Evolutionary conservation across 805 yeast species (phyloP).

Genomic region (Pichia membranifaciens): DNA sequence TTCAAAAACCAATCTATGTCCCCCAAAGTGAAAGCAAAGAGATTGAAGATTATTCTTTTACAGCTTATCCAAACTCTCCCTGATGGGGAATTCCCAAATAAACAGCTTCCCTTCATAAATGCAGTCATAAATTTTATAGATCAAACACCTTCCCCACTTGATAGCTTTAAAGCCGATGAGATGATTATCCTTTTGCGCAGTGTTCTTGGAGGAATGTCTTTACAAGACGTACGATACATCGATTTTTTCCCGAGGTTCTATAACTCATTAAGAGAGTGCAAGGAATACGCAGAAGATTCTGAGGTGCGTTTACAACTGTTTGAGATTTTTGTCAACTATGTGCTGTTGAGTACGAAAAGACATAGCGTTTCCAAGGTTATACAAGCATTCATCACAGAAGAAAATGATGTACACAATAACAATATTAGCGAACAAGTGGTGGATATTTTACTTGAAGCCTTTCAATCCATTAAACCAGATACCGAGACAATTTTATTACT

Average conservation of each 20-base stretch:
- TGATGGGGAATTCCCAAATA: conserved; percentile 20
- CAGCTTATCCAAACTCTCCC: conserved; percentile 20
- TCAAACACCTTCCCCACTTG: conserved; percentile 22
- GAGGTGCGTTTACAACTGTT: conserved; percentile 26
- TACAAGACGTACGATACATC: conserved; percentile 24
- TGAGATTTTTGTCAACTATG: conserved; percentile 30
- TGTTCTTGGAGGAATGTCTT: conserved; percentile 25
- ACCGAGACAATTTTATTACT: conserved; percentile 22
- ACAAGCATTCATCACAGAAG: conserved; percentile 27
- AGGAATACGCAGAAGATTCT: conserved; percentile 18
- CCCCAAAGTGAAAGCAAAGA: conserved; percentile 23
- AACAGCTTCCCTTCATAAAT: conserved; percentile 26
- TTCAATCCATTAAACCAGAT: conserved; percentile 25
- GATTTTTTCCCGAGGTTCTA: conserved; percentile 33
- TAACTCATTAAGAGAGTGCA: conserved; percentile 24
- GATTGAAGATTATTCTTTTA: conserved; percentile 19
- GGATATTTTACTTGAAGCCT: conserved; percentile 27
- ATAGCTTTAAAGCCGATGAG: conserved; percentile 19
- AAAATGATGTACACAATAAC: conserved; percentile 12
- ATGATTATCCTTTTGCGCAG: conserved; percentile 21
- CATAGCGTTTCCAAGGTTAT: conserved; percentile 21
- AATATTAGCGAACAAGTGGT: conserved; percentile 23
- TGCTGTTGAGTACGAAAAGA: conserved; percentile 27
- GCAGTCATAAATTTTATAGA: conserved; percentile 28
- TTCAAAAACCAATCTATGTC: conserved; percentile 22